Base-by-base conservation (phyloP, 2,329 filamentous ascomycete species). In the Capronia epimyces region DNA sequence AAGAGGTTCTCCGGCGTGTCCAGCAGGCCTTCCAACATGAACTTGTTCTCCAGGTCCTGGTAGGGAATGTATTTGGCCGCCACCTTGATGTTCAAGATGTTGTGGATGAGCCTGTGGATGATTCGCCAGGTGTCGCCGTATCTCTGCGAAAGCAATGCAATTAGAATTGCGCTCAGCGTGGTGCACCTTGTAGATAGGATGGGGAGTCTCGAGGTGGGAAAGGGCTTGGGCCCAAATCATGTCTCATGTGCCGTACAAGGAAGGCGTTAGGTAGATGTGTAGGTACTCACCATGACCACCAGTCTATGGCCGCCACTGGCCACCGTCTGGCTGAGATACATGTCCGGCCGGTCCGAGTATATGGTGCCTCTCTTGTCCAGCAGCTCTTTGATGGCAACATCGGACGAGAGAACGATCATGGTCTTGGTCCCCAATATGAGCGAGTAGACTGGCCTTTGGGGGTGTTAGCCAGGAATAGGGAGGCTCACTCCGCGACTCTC, bases 11-110 rank as follows among this genome's bases (percentile, higher is more conserved):
- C 57, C 0, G 76, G 76, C 5, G 63, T 52, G 0, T 72, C 68
- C 2, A 80, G 58, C 15, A 81, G 63, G 5, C 75, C 72, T 37
- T 66, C 53, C 53, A 79, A 64, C 76, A 81, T 76, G 43, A 74
- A 71, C 58, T 75, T 77, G 62, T 74, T 78, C 60, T 81, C 78
- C 2, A 80, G 67, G 43, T 75, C 70, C 56, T 81, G 77, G 55
- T 80, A 81, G 1, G 74, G 70, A 2, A 80, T 69, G 50, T 82
- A 82, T 8, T 66, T 64, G 46, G 67, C 69, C 2, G 75, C 69
- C 1, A 69, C 67, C 0, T 66, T 71, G 44, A 75, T 62, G 55
- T 78, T 76, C 22, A 79, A 70, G 1, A 76, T 66, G 1, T 64
- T 65, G 59, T 78, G 76, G 2, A 71, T 58, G 56, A 66, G 63